Evolutionary conservation across 176 grass and related monocot species (phyloP).

Genomic region (sorghum (Sorghum bicolor)): Sorghum_bicolor_NCBIv3 NC_012873.2:50859501-50860000

Average conservation of each 20-base stretch:
- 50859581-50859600: too few relatives aligned
- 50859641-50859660: not conserved
- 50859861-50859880: not conserved
- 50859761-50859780: not conserved
- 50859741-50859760: slow-evolving; percentile 11
- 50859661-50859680: not conserved
- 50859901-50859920: not conserved
- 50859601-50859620: too few relatives aligned
- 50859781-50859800: slow-evolving; percentile 36
- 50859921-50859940: slow-evolving; percentile 61
- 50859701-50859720: not conserved
- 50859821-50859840: slow-evolving; percentile 58
- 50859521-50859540: too few relatives aligned
- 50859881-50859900: not conserved
- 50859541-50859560: too few relatives aligned
- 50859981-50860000: slow-evolving; percentile 29
- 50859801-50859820: slow-evolving; percentile 73
- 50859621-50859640: too few relatives aligned
- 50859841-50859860: slow-evolving; percentile 42
- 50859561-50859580: too few relatives aligned
- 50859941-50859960: slow-evolving; percentile 45
- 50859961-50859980: not conserved
- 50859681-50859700: not conserved
- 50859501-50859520: too few relatives aligned
- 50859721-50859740: slow-evolving; percentile 13